Conservation (phyloP, 805 yeast genomes). For the Komagataella pastoris region DNA sequence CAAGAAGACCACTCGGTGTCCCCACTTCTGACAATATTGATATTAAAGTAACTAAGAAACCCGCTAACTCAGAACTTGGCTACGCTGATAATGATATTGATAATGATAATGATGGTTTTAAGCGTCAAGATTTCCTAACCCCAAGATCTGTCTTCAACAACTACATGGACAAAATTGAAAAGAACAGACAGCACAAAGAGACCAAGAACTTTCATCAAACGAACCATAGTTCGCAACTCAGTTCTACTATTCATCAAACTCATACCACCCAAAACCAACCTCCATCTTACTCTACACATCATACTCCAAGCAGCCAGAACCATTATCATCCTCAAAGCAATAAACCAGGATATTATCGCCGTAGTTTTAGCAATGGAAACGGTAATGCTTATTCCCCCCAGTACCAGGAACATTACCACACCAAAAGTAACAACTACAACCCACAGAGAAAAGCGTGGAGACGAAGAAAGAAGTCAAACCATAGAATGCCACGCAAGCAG, state of each 20-base stretch:
- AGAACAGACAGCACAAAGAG: constrained; percentile 17
- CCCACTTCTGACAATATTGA: constrained; percentile 32
- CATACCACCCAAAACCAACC: neutral
- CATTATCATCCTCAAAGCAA: constrained; percentile 7
- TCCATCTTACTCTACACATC: neutral
- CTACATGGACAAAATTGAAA: constrained; percentile 54
- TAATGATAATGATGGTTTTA: constrained; percentile 20
- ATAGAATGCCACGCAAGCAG: neutral
- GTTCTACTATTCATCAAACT: constrained; percentile 1
- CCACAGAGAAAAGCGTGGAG: constrained; percentile 8
- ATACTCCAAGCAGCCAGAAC: constrained; percentile 4
- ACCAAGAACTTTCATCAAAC: constrained; percentile 13
- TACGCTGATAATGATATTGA: constrained; percentile 3
- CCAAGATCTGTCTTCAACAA: constrained; percentile 64
- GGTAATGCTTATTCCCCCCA: constrained; percentile 7
- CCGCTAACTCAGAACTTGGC: constrained; percentile 3
- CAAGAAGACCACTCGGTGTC: constrained; percentile 47
- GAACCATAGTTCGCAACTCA: constrained; percentile 5
- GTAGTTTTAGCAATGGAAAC: constrained; percentile 5
- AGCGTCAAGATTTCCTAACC: constrained; percentile 64
- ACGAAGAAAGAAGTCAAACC: constrained; percentile 3
- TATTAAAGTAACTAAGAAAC: constrained; percentile 2
- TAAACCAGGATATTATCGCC: neutral
- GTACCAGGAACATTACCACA: neutral
- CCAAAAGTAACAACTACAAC: constrained; percentile 13